Evolutionary conservation across 345 rosid genomes (phyloP).

Genomic region (Eucalyptus curtisii): DNA sequence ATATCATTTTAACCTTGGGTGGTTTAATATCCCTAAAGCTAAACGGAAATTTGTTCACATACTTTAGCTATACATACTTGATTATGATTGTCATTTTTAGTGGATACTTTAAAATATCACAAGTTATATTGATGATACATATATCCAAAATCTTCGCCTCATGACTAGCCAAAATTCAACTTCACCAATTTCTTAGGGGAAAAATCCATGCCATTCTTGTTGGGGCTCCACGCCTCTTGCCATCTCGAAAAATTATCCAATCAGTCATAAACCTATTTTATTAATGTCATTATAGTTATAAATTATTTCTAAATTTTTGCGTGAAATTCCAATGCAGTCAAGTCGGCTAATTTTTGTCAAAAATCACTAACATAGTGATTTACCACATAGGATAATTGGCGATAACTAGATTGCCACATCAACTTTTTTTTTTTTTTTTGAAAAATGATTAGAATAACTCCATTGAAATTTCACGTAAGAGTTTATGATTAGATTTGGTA

Average conservation of each 20-base stretch:
- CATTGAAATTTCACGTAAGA: background rate
- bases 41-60: background rate
- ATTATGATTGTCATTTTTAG: background rate
- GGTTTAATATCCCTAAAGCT: background rate
- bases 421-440: background rate
- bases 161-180: background rate
- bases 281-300: background rate
- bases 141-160: background rate
- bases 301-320: background rate
- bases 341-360: rapidly evolving
- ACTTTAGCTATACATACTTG: background rate
- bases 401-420: background rate
- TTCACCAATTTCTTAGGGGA: background rate
- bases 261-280: background rate
- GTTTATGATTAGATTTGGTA: background rate
- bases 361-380: rapidly evolving
- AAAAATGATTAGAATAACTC: background rate
- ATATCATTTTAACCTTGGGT: background rate
- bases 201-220: background rate
- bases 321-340: rapidly evolving
- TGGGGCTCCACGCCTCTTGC: background rate
- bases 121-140: background rate
- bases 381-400: background rate
- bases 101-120: background rate
- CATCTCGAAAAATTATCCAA: background rate